A percentile compares a stretch with the other conserved stretches of the same genome.
Conservation (phyloP, 2,329 filamentous ascomycete species). For the Colletotrichum liriopes region DNA sequence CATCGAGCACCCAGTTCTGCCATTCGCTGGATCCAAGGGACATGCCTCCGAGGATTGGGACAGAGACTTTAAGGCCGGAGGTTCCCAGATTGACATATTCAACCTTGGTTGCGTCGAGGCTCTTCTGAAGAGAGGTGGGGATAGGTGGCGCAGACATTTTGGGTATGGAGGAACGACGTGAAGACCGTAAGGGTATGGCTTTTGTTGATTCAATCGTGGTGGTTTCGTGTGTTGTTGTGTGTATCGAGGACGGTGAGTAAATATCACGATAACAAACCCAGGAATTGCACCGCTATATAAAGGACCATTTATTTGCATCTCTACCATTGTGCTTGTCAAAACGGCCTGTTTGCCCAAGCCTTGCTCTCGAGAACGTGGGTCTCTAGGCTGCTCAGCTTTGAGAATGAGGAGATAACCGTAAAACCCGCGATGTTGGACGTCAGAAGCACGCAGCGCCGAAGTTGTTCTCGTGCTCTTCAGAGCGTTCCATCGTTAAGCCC, state of each 20-base stretch:
- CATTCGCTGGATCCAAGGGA: conserved; percentile 41
- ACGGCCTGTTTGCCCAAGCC: background rate
- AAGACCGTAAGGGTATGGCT: background rate
- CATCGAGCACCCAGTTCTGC: conserved; percentile 32
- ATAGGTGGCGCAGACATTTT: conserved; percentile 21
- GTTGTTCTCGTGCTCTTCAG: too few relatives aligned
- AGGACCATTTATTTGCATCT: background rate
- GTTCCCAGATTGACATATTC: conserved; percentile 58
- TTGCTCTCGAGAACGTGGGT: background rate
- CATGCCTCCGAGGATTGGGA: conserved; percentile 40
- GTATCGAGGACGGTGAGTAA: background rate
- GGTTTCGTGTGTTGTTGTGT: too few relatives aligned
- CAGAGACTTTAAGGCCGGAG: conserved; percentile 38
- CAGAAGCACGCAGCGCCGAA: background rate
- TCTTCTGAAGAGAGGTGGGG: conserved; percentile 32
- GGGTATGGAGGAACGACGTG: too few relatives aligned
- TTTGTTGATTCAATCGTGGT: too few relatives aligned
- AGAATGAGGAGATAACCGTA: conserved; percentile 1
- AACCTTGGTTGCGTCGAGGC: conserved; percentile 55
- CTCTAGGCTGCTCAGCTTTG: background rate
- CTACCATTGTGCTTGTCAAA: rapidly evolving
- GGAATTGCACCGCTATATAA: background rate
- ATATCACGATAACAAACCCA: background rate
- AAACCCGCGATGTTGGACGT: background rate
- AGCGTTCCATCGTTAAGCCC: background rate